phyloP scores from a whole-genome alignment of 352 stramenopile species.

The Albugo laibachii region DNA sequence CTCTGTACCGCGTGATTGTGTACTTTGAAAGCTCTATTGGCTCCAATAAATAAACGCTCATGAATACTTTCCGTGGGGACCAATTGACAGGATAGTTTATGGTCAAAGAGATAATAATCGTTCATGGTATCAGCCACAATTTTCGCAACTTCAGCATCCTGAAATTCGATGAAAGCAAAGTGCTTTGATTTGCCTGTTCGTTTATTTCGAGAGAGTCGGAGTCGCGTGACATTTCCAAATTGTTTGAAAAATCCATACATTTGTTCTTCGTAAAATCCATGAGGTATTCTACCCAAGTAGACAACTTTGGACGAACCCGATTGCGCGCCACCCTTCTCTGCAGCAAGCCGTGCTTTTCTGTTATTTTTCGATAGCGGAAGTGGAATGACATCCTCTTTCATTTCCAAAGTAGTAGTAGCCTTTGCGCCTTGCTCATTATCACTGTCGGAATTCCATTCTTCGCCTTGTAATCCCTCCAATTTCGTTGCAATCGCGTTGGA shows the following conservation, averaged over 20 bases:
- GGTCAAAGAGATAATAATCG: conserved; percentile 87
- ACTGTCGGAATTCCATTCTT: conserved; percentile 75
- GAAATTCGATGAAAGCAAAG: conserved; percentile 94
- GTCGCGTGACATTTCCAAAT: conserved; percentile 84
- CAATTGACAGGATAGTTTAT: conserved; percentile 86
- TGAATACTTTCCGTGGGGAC: conserved; percentile 76
- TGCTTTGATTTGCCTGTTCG: conserved; percentile 88
- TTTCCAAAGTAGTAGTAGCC: no score
- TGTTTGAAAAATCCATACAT: conserved; percentile 91
- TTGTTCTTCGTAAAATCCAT: conserved; percentile 93
- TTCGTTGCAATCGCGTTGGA: conserved; percentile 52
- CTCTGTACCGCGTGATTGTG: conserved; percentile 46
- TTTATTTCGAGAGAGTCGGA: conserved; percentile 88
- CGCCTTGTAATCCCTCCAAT: conserved; percentile 59
- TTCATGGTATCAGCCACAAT: conserved; percentile 92
- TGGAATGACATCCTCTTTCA: no score
- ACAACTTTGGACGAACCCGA: conserved; percentile 73
- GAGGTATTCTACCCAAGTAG: conserved; percentile 91
- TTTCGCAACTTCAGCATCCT: conserved; percentile 77
- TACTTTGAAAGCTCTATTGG: conserved; percentile 67
- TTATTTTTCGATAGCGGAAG: not conserved
- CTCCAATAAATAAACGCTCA: conserved; percentile 71
- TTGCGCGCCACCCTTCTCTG: conserved; percentile 12
- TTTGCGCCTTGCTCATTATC: conserved; percentile 22
- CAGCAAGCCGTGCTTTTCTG: conserved; percentile 5